A percentile compares a stretch with the other conserved stretches of the same genome.
Conservation (phyloP, 176 grass and related monocot genomes). For the Cocos nucifera region DNA sequence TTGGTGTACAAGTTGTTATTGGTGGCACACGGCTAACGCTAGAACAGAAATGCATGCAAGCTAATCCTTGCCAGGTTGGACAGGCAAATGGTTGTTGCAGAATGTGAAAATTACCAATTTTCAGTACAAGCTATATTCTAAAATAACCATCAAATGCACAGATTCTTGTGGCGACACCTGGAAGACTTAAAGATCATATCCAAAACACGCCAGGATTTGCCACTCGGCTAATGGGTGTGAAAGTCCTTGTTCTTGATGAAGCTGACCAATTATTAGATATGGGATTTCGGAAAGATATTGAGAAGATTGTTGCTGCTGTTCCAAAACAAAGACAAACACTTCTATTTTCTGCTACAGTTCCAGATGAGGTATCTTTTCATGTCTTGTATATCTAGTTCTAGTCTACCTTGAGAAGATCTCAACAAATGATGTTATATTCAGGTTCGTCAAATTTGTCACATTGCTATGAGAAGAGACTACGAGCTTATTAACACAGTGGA, state of each 20-base stretch:
- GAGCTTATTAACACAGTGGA: conserved; percentile 81
- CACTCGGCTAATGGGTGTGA: conserved; percentile 64
- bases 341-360: conserved; percentile 91
- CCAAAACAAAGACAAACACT: conserved; percentile 90
- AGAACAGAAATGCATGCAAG: conserved; percentile 71
- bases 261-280: conserved; percentile 93
- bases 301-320: conserved; percentile 69
- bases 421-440: conserved; percentile 7
- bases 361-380: conserved; percentile 53
- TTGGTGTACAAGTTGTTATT: conserved; percentile 84
- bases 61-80: conserved; percentile 76
- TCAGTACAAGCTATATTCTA: too few relatives aligned
- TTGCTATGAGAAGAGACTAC: conserved; percentile 76
- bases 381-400: too few relatives aligned
- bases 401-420: too few relatives aligned
- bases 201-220: conserved; percentile 83
- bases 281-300: conserved; percentile 92
- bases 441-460: conserved; percentile 68
- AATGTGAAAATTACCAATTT: background rate
- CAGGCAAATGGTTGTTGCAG: background rate
- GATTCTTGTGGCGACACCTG: conserved; percentile 93
- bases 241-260: conserved; percentile 93
- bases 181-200: conserved; percentile 93
- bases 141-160: conserved; percentile 15
- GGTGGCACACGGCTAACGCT: conserved; percentile 64